Evolutionary conservation across 2,329 filamentous ascomycete species (phyloP), one percentile per base, ranked within the genome.

Genomic region (Fusarium dlaminii): DNA sequence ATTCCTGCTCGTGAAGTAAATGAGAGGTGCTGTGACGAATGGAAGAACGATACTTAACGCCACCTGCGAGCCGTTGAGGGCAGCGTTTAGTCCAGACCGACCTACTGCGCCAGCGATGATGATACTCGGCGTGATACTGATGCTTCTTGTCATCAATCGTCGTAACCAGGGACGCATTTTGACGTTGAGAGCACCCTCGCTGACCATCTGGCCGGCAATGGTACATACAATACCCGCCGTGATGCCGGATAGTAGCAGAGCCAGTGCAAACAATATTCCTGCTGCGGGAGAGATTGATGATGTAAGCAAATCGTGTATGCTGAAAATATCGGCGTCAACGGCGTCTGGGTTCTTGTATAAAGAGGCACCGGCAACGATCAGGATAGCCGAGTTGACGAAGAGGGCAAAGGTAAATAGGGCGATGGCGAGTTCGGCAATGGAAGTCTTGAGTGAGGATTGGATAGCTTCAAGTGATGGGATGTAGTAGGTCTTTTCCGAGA

Each of bases 181-280:
- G 49, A 62, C 43, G 10, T 66, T 49, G 0, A 97, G 81, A 69
- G 94, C 93, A 12, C 94, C 94, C 81, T 97, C 94, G 71, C 90
- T 92, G 29, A 97, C 92, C 91, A 97, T 96, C 81, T 97, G 94
- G 0, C 94, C 94, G 1, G 94, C 90, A 75, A 97, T 96, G 3
- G 95, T 97, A 83, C 94, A 97, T 6, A 97, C 92, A 40, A 97
- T 94, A 11, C 94, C 94, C 0, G 94, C 94, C 1, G 91, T 94
- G 18, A 94, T 88, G 14, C 94, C 94, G 0, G 92, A 95, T 2
- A 97, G 88, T 0, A 97, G 87, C 3, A 97, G 85, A 0, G 94
- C 94, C 6, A 97, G 85, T 0, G 94, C 94, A 73, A 97, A 97
- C n/a, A 97, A 86, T 6, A 93, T 93, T 4, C 94, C 95, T 1